phyloP scores from a whole-genome alignment of 1,284 basidiomycete species.

The Stygiomarasmius scandens region DNA sequence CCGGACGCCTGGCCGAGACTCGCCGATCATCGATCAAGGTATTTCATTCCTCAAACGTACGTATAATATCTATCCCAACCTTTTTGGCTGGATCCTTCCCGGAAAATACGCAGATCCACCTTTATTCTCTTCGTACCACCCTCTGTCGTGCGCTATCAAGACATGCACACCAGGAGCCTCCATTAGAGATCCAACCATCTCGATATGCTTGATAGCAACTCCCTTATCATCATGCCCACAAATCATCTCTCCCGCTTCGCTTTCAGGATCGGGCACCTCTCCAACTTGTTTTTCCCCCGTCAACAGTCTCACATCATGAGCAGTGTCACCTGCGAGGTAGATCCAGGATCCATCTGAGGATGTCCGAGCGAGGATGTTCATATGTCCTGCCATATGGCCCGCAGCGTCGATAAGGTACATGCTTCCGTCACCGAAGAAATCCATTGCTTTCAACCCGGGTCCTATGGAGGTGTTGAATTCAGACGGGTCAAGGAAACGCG shows the following conservation, averaged over 20 bases:
- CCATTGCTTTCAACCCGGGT: conserved; percentile 51
- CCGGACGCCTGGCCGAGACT: too few relatives aligned
- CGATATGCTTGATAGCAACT: conserved; percentile 43
- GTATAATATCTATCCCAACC: too few relatives aligned
- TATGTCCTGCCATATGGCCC: conserved; percentile 55
- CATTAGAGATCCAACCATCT: conserved; percentile 40
- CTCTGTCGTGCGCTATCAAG: conserved; percentile 53
- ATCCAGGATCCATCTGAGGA: conserved; percentile 57
- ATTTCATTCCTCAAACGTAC: too few relatives aligned
- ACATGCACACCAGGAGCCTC: conserved; percentile 43
- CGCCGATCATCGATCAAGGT: too few relatives aligned
- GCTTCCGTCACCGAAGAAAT: conserved; percentile 60
- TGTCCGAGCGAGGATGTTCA: conserved; percentile 57
- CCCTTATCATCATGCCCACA: conserved; percentile 49
- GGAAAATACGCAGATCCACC: conserved; percentile 23
- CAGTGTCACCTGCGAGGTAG: conserved; percentile 57
- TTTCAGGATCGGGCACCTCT: conserved; percentile 21
- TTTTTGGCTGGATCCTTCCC: conserved; percentile 3
- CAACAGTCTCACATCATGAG: conserved; percentile 54
- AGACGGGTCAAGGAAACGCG: conserved; percentile 33
- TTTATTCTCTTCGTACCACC: conserved; percentile 52
- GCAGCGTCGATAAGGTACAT: conserved; percentile 58
- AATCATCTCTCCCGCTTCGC: conserved; percentile 18
- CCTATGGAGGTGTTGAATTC: conserved; percentile 39
- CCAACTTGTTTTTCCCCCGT: conserved; percentile 47